Percentiles rank a stretch among this genome's conserved stretches.
Evolutionary conservation across 768 basidiomycete genomes (phyloP).

Genomic region (Termitomyces sp.): DNA sequence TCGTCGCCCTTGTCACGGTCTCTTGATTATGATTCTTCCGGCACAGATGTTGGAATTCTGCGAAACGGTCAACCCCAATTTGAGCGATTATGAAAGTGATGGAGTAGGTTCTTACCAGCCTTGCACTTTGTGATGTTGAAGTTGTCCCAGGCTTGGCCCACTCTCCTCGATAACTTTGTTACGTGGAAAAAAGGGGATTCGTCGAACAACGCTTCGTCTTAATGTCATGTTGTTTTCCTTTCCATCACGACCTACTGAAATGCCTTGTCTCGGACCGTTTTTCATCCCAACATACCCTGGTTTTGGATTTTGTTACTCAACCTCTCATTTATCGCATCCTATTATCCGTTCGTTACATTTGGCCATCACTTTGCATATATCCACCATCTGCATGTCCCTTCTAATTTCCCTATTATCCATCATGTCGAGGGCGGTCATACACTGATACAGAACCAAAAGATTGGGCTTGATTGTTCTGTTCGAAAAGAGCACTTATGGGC

Average conservation of each 20-base stretch:
- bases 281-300: not conserved
- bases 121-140: not conserved
- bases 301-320: not conserved
- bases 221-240: not conserved
- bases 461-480: not conserved
- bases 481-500: not conserved
- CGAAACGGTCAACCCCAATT: constrained; percentile 49
- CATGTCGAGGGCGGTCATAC: not conserved
- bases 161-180: constrained; percentile 77
- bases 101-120: constrained; percentile 45
- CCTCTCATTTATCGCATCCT: not conserved
- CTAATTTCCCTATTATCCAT: no score
- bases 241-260: not conserved
- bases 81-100: constrained; percentile 71
- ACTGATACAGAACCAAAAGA: not conserved
- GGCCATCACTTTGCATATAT: not conserved
- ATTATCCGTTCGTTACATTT: not conserved
- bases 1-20: not conserved
- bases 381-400: not conserved
- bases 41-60: constrained; percentile 80
- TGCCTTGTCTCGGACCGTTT: not conserved
- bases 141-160: constrained; percentile 69
- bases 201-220: not conserved
- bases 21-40: not conserved
- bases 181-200: constrained; percentile 48